Evolutionary conservation across 352 stramenopile genomes (phyloP).

Genomic region (Phytophthora macrochlamydospora): DNA sequence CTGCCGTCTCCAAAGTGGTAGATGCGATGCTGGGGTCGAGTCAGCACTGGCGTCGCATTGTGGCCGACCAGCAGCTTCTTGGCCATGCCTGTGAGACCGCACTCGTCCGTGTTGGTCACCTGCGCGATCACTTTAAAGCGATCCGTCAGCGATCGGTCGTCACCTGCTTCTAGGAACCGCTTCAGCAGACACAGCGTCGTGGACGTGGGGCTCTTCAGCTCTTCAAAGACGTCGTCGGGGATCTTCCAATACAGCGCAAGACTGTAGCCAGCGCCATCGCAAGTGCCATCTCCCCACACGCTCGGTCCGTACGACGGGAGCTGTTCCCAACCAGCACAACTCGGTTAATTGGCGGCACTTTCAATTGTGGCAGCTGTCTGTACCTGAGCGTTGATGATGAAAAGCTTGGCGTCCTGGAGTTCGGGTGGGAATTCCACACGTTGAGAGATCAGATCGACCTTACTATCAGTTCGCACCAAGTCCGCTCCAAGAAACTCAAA

Average conservation of each 20-base stretch:
- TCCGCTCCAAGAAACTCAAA: conserved; percentile 85
- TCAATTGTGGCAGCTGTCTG: neutral
- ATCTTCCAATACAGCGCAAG: conserved; percentile 87
- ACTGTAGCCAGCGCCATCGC: conserved; percentile 75
- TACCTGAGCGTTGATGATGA: conserved; percentile 87
- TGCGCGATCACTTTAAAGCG: conserved; percentile 89
- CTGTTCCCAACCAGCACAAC: conserved; percentile 23
- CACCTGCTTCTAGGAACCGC: conserved; percentile 70
- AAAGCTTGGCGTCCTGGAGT: conserved; percentile 62
- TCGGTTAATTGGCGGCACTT: neutral
- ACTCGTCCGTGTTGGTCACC: conserved; percentile 87
- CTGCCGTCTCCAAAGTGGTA: conserved; percentile 74
- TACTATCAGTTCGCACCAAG: conserved; percentile 67
- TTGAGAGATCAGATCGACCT: conserved; percentile 79
- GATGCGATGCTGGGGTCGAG: conserved; percentile 83
- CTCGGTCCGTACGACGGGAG: conserved; percentile 79
- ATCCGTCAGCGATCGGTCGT: conserved; percentile 73
- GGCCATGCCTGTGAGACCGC: conserved; percentile 70
- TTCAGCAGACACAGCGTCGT: conserved; percentile 68
- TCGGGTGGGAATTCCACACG: conserved; percentile 68
- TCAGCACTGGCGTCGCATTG: conserved; percentile 85
- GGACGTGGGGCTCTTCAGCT: conserved; percentile 61
- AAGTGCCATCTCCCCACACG: conserved; percentile 67
- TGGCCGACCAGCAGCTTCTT: conserved; percentile 83
- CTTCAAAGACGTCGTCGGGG: conserved; percentile 60